Evolutionary conservation across 2,329 filamentous ascomycete species (phyloP), one percentile per base, ranked within the genome.

Genomic region (Dactylellina leptospora): DNA sequence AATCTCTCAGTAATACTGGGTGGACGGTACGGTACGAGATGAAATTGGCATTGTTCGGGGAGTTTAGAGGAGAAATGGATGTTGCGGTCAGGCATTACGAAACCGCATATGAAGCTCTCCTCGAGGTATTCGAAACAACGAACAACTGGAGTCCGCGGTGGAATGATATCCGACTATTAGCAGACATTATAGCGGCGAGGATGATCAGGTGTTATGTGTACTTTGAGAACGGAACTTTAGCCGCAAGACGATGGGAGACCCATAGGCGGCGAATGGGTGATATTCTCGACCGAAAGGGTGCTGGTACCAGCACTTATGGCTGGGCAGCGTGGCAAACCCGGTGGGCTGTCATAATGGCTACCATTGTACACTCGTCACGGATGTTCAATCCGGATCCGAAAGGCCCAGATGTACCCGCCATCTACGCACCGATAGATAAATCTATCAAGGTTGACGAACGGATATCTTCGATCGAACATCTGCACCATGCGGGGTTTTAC

Each of bases 1-100:
- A 95, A 77, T 91, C 90, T 0, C 81, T 97, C n/a, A 90, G 92
- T 0, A 83, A 89, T 8, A 88, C 92, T 42, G 93, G 91, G 2
- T 99, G 93, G 95, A 92, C 92, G 77, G 89, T 96, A 58, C 88
- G 93, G 13, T 97, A 97, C 80, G 93, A 99, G 77, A 92, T 96
- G 82, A 99, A 99, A 79, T 85, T 93, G 16, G 93, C 89, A 4
- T 84, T 96, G 0, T 91, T 97, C 78, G 91, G 93, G 25, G 93
- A 97, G 78, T 97, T 96, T 75, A 87, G 95, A 6, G 91, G 96
- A 78, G 95, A 97, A 79, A 91, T 93, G 84, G 93, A 97, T 78
- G 88, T 87, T 20, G 92, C 95, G 0, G 84, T 91, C 77, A 87
- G 92, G 44, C 92, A 91, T 58, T 97, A 93, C 76, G 91, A 95